Evolutionary conservation across 2,329 filamentous ascomycete species (phyloP).

Genomic region (Chlorencoelia australis): DNA sequence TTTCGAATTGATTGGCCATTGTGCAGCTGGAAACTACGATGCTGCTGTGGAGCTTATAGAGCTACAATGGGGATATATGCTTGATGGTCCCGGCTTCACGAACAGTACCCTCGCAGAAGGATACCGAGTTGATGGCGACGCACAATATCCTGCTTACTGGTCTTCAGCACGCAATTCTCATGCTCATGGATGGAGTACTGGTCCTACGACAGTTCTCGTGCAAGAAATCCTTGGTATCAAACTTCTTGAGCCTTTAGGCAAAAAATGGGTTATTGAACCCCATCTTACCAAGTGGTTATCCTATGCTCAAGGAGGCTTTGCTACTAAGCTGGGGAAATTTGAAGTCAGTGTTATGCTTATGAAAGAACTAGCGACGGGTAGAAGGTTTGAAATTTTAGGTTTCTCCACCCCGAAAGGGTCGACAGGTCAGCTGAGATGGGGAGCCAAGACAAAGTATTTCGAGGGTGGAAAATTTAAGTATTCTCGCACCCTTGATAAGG

Average conservation of each 20-base stretch:
- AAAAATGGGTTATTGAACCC: conserved; percentile 30
- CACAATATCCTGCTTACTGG: conserved; percentile 39
- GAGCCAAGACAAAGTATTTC: not conserved
- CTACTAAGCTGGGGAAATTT: conserved; percentile 31
- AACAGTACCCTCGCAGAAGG: conserved; percentile 49
- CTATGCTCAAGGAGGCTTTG: conserved; percentile 32
- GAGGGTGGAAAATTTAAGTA: not conserved
- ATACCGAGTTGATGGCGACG: conserved; percentile 41
- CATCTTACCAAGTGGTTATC: conserved; percentile 31
- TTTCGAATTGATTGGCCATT: conserved; percentile 49
- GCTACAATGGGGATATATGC: conserved; percentile 45
- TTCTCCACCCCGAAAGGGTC: not conserved
- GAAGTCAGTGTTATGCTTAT: conserved; percentile 14
- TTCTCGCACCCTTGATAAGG: not conserved
- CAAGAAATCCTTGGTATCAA: conserved; percentile 34
- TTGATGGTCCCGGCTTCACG: conserved; percentile 46
- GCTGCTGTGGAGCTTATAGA: conserved; percentile 47
- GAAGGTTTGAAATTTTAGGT: not conserved
- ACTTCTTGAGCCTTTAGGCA: conserved; percentile 29
- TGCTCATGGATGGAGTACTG: conserved; percentile 40
- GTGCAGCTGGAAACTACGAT: conserved; percentile 35
- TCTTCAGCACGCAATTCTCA: conserved; percentile 34
- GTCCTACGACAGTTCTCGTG: conserved; percentile 37
- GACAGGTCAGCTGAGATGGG: not conserved
- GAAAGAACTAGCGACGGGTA: not conserved